These are phyloP conservation scores for Rhodomyrtus tomentosa DNA, from an alignment of 345 rosid genomes.

Conservation along the genomic window DNA sequence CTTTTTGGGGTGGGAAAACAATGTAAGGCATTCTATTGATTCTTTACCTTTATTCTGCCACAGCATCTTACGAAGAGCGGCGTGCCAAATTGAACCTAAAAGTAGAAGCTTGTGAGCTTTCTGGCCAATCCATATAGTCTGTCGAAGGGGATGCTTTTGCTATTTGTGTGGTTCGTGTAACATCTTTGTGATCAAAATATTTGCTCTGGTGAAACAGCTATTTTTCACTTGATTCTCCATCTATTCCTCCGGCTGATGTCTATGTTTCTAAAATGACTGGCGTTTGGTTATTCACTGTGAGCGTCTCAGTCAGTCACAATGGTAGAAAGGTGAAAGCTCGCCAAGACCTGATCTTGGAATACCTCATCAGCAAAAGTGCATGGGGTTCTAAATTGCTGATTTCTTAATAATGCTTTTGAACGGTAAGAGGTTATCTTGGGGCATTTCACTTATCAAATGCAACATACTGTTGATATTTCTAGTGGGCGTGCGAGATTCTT, in stretches of 20 bases:
- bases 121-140: background rate
- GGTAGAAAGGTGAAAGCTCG: background rate
- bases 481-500: background rate
- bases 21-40: background rate
- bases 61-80: constrained; percentile 86
- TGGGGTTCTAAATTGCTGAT: background rate
- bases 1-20: background rate
- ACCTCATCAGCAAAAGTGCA: background rate
- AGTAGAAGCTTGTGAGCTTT: constrained; percentile 1
- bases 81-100: constrained; percentile 33
- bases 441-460: background rate
- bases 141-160: background rate
- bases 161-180: background rate
- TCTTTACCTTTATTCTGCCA: background rate
- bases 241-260: background rate
- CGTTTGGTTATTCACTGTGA: background rate
- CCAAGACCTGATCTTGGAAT: background rate
- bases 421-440: background rate
- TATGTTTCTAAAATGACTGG: background rate
- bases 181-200: background rate
- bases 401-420: background rate
- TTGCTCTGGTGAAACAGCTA: background rate
- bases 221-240: background rate
- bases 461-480: background rate
- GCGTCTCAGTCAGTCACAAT: background rate